Percentiles rank a stretch among this genome's conserved stretches.
Conservation (phyloP, 108 stramenopile species). For the Nitzschia inconspicua region DNA sequence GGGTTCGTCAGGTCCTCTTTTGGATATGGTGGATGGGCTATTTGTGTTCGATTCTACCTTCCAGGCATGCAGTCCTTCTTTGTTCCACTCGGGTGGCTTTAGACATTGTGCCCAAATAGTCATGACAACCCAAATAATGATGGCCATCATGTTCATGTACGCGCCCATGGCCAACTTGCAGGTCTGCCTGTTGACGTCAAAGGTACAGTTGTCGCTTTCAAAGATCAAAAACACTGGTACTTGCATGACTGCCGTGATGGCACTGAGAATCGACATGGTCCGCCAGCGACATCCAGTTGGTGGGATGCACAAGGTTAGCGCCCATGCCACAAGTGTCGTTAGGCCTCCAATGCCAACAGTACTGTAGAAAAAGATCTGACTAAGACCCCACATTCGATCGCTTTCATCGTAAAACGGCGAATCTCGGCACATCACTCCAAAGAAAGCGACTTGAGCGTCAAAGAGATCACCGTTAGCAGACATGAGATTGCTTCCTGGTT, state of each 20-base stretch:
- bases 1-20: too few species aligned
- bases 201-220: conserved; percentile 18
- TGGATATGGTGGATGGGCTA: background rate
- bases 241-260: conserved; percentile 25
- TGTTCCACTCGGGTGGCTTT: conserved; percentile 21
- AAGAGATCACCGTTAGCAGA: conserved; percentile 11
- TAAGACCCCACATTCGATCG: conserved; percentile 25
- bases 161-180: conserved; percentile 16
- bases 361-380: conserved; percentile 20
- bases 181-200: conserved; percentile 16
- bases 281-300: conserved; percentile 30
- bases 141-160: conserved; percentile 20
- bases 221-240: conserved; percentile 35
- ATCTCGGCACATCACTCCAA: conserved; percentile 19
- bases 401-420: conserved; percentile 1
- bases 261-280: conserved; percentile 18
- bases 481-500: conserved; percentile 10
- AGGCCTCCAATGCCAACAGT: conserved; percentile 13
- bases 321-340: conserved; percentile 12
- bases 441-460: background rate
- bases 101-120: conserved; percentile 32
- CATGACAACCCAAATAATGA: conserved; percentile 22
- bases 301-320: conserved; percentile 14
- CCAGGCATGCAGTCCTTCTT: conserved; percentile 24
- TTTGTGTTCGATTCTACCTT: background rate